Conservation (phyloP, 2,329 filamentous ascomycete genomes). For the Ceratocystis harringtonii region DNA sequence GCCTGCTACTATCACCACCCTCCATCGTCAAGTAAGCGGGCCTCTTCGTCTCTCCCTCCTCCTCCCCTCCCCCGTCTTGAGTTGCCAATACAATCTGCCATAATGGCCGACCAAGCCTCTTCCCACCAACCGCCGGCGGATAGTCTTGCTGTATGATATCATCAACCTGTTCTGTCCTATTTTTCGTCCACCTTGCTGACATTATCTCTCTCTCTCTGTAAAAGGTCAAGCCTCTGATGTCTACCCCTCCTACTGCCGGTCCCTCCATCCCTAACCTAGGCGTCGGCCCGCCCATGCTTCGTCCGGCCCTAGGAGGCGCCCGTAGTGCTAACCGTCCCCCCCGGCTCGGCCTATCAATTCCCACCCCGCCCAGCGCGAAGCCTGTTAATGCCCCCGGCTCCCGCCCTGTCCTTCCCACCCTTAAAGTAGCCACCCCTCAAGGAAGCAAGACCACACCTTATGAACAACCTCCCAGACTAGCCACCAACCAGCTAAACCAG, state of each 20-base stretch:
- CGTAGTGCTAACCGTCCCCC: constrained; percentile 52
- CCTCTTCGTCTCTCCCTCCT: background rate
- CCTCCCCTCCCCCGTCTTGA: constrained; percentile 15
- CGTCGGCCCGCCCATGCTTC: constrained; percentile 63
- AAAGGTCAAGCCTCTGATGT: constrained; percentile 18
- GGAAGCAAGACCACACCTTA: constrained; percentile 61
- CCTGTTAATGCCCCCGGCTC: constrained; percentile 41
- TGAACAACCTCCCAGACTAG: constrained; percentile 35
- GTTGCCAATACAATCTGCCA: constrained; percentile 17
- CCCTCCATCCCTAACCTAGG: constrained; percentile 45
- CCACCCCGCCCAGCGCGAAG: constrained; percentile 68
- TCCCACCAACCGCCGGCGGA: constrained; percentile 19
- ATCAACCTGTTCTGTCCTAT: background rate
- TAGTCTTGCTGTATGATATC: constrained; percentile 15
- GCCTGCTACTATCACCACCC: background rate
- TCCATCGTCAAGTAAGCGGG: background rate
- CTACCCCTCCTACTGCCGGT: constrained; percentile 18
- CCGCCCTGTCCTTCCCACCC: constrained; percentile 51
- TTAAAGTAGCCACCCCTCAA: constrained; percentile 80
- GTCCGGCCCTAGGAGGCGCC: constrained; percentile 63
- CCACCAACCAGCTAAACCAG: constrained; percentile 35
- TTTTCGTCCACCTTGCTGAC: background rate
- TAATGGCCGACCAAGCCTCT: constrained; percentile 21
- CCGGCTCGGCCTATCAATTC: constrained; percentile 76
- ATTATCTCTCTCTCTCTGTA: background rate